These are phyloP conservation scores for Irineochytrium annulatum DNA, from an alignment of 192 early-diverging fungal species.

Conservation along the genomic window DNA sequence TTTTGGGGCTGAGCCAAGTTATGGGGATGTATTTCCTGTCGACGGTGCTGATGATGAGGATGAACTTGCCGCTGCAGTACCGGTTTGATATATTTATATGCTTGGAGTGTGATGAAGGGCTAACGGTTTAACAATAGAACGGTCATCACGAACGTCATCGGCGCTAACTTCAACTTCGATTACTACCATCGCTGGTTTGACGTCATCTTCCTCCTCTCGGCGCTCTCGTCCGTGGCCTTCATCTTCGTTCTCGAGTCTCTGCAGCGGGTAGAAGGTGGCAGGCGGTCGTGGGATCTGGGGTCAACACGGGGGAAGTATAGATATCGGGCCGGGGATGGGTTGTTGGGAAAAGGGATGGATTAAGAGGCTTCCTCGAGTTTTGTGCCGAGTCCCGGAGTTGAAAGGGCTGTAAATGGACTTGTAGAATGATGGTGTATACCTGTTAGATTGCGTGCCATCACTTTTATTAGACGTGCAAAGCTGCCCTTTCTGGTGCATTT, in stretches of 20 bases:
- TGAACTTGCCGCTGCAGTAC: slow-evolving; percentile 79
- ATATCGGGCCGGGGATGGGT: background rate
- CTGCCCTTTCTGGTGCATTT: too few relatives aligned
- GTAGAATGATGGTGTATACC: too few relatives aligned
- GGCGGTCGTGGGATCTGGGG: background rate
- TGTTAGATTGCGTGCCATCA: too few relatives aligned
- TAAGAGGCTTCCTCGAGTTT: too few relatives aligned
- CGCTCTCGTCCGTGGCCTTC: slow-evolving; percentile 64
- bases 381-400: too few relatives aligned
- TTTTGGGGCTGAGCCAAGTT: slow-evolving; percentile 78
- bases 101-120: background rate
- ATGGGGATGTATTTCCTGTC: slow-evolving; percentile 92
- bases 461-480: too few relatives aligned
- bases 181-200: slow-evolving; percentile 96
- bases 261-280: background rate
- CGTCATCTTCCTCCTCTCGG: slow-evolving; percentile 83
- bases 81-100: too few relatives aligned
- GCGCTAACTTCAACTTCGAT: slow-evolving; percentile 71
- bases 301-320: background rate
- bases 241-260: slow-evolving; percentile 27
- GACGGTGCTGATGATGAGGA: slow-evolving; percentile 89
- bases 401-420: too few relatives aligned
- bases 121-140: slow-evolving; percentile 32
- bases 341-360: slow-evolving; percentile 5
- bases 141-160: slow-evolving; percentile 75